A percentile compares a stretch with the other conserved stretches of the same genome.
phyloP scores from a whole-genome alignment of 2,329 filamentous ascomycete species.

The Diaporthe sp. region DNA sequence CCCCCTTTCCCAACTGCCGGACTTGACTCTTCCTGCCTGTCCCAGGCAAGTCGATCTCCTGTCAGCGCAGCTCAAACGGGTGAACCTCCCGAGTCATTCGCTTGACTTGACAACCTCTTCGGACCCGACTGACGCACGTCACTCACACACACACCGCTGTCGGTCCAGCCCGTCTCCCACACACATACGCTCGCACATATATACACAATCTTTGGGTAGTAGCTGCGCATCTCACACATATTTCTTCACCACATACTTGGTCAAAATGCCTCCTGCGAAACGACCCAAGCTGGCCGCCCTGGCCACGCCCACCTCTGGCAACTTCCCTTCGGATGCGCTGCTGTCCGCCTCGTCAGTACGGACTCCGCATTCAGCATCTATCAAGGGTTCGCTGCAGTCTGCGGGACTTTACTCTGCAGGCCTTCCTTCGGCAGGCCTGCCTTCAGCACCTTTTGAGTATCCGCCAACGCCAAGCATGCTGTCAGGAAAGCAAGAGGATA shows the following conservation, averaged over 20 bases:
- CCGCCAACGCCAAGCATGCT: conserved; percentile 39
- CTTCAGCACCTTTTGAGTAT: conserved; percentile 38
- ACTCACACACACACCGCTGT: conserved; percentile 36
- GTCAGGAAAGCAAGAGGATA: conserved; percentile 70
- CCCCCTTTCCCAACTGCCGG: conserved; percentile 52
- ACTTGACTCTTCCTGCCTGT: conserved; percentile 46
- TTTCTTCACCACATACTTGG: conserved; percentile 36
- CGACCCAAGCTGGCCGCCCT: conserved; percentile 70
- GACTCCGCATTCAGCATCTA: conserved; percentile 74
- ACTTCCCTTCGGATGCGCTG: conserved; percentile 59
- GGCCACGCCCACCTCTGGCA: conserved; percentile 72
- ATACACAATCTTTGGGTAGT: background rate
- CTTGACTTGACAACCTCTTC: conserved; percentile 53
- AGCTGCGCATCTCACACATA: conserved; percentile 37
- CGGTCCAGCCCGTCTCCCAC: conserved; percentile 36
- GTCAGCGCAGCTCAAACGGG: conserved; percentile 53
- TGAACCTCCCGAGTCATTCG: conserved; percentile 56
- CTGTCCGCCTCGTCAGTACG: conserved; percentile 66
- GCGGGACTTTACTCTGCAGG: conserved; percentile 56
- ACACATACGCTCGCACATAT: background rate
- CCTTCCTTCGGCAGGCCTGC: conserved; percentile 50
- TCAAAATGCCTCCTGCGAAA: conserved; percentile 66
- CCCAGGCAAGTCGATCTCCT: conserved; percentile 50
- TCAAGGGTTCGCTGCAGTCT: conserved; percentile 51
- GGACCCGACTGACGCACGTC: conserved; percentile 39